phyloP scores from a whole-genome alignment of 2,329 filamentous ascomycete genomes.

The Huntiella moniliformis region DNA sequence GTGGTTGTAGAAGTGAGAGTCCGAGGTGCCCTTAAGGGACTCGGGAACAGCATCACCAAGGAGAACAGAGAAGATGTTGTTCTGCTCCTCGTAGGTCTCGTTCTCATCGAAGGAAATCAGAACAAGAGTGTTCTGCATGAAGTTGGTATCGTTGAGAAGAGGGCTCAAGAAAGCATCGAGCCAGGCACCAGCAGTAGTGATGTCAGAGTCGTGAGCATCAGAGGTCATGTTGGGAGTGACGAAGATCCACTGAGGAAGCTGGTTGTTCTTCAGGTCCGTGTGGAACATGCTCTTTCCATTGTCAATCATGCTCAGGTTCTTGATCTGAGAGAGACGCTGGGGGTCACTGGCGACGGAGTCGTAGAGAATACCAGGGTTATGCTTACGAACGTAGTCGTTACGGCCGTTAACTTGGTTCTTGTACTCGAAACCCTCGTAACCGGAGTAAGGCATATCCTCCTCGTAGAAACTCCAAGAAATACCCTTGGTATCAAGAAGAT shows the following conservation, averaged over 20 bases:
- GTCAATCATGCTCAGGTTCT: constrained; percentile 39
- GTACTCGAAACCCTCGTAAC: constrained; percentile 46
- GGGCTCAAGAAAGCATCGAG: constrained; percentile 49
- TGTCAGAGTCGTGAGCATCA: constrained; percentile 56
- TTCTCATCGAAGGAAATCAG: constrained; percentile 68
- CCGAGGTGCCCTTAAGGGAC: constrained; percentile 45
- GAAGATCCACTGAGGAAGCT: constrained; percentile 54
- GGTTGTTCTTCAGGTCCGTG: constrained; percentile 41
- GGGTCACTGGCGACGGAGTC: constrained; percentile 41
- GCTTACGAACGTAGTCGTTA: constrained; percentile 70
- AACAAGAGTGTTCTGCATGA: constrained; percentile 59
- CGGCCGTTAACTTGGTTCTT: constrained; percentile 45
- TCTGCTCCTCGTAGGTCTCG: constrained; percentile 45
- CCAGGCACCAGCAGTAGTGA: constrained; percentile 52
- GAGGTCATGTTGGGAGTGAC: constrained; percentile 59
- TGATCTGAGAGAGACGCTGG: constrained; percentile 47
- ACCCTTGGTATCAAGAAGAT: constrained; percentile 44
- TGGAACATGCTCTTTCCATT: constrained; percentile 38
- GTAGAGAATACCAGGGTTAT: constrained; percentile 50
- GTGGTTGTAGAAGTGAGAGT: constrained; percentile 54
- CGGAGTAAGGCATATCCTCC: constrained; percentile 58
- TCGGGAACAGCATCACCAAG: constrained; percentile 55
- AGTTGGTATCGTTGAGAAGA: constrained; percentile 47
- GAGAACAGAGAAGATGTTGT: constrained; percentile 51
- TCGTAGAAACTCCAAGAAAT: constrained; percentile 58